A percentile compares a stretch with the other conserved stretches of the same genome.
phyloP scores from a whole-genome alignment of 305 asterid species.

The Rubia balearica region DNA sequence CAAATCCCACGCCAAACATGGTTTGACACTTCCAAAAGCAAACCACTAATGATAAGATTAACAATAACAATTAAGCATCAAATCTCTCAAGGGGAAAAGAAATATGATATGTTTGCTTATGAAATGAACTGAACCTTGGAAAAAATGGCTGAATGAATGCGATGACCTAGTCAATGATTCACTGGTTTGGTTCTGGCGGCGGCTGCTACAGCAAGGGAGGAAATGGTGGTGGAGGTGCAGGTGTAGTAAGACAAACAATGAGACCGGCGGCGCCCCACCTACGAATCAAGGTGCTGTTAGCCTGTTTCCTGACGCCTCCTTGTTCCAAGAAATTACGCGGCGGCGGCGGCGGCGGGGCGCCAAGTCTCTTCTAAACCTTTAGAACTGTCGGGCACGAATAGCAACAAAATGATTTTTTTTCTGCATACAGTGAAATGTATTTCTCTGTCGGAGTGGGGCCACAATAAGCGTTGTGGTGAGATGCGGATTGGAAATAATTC shows the following conservation, averaged over 20 bases:
- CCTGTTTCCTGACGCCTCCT: too few relatives aligned
- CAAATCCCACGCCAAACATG: too few relatives aligned
- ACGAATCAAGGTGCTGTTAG: background rate
- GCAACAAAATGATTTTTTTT: background rate
- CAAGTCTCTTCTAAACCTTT: background rate
- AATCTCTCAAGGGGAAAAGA: too few relatives aligned
- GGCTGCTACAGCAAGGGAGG: background rate
- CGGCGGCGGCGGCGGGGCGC: background rate
- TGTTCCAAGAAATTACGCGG: background rate
- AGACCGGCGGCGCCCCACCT: background rate
- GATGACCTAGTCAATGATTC: background rate
- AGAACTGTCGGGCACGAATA: background rate
- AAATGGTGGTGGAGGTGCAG: too few relatives aligned
- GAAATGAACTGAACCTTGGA: background rate
- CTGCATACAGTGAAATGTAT: background rate
- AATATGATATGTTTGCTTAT: too few relatives aligned
- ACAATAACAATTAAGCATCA: too few relatives aligned
- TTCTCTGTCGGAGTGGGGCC: background rate
- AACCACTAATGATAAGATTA: too few relatives aligned
- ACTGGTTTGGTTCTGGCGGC: background rate
- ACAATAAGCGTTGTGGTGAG: background rate
- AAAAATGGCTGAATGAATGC: background rate
- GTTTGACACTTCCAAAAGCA: too few relatives aligned
- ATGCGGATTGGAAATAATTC: background rate
- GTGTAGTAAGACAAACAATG: background rate